Evolutionary conservation across 495 filamentous ascomycete species (phyloP).

Genomic region (Neurospora sp.): DNA sequence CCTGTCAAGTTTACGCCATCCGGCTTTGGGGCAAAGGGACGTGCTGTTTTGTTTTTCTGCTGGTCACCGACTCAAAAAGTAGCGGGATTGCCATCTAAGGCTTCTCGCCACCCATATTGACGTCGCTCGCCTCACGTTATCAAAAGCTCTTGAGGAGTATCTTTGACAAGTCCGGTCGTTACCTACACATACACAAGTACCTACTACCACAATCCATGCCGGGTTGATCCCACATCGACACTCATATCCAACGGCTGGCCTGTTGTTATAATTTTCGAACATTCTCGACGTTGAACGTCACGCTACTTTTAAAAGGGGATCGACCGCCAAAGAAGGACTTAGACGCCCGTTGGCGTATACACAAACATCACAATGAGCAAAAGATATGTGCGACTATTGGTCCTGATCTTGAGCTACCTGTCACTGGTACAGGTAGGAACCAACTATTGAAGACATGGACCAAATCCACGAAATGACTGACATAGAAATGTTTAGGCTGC

Average conservation of each 20-base stretch:
- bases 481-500: constrained; percentile 20
- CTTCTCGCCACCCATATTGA: not conserved
- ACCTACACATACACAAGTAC: not conserved
- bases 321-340: constrained; percentile 4
- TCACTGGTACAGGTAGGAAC: constrained; percentile 32
- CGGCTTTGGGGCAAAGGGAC: not conserved
- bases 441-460: not conserved
- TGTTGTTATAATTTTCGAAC: constrained; percentile 12
- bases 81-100: not conserved
- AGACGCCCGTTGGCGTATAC: constrained; percentile 5
- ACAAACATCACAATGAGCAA: constrained; percentile 28
- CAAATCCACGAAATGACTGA: not conserved
- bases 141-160: constrained; percentile 1
- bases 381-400: constrained; percentile 17
- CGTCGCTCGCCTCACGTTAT: not conserved
- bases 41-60: not conserved
- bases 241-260: constrained; percentile 25
- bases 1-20: not conserved
- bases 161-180: constrained; percentile 5
- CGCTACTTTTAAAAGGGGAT: constrained; percentile 1
- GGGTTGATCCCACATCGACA: constrained; percentile 25
- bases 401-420: constrained; percentile 25
- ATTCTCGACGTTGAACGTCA: constrained; percentile 3
- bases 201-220: constrained; percentile 10
- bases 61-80: not conserved